phyloP scores from a whole-genome alignment of 371 early-diverging fungal species.

The Rhizomucor pusillus region DNA sequence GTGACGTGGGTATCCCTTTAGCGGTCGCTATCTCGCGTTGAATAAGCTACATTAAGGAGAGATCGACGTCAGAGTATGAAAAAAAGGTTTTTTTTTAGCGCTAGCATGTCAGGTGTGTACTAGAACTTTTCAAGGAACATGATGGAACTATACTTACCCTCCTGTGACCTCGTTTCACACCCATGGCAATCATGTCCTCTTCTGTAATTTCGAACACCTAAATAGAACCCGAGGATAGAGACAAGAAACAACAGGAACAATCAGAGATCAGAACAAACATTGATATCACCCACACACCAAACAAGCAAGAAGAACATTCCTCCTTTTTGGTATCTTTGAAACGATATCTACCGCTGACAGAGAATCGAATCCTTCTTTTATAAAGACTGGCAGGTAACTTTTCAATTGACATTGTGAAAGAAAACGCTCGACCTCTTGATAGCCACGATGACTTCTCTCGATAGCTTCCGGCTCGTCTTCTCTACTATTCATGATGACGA shows the following conservation, averaged over 20 bases:
- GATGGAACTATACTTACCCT: constrained; percentile 27
- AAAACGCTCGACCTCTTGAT: constrained; percentile 21
- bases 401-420: constrained; percentile 26
- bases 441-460: constrained; percentile 6
- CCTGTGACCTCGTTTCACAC: constrained; percentile 50
- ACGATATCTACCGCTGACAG: constrained; percentile 29
- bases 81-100: not conserved
- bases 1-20: constrained; percentile 31
- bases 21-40: constrained; percentile 44
- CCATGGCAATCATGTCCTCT: constrained; percentile 41
- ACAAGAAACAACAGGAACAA: not conserved
- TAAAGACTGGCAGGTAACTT: constrained; percentile 32
- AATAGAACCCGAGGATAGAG: not conserved
- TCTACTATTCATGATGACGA: not conserved
- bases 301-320: not conserved
- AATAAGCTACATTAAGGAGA: constrained; percentile 22
- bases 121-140: constrained; percentile 7
- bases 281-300: not conserved
- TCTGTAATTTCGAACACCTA: constrained; percentile 49
- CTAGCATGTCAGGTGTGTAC: constrained; percentile 1
- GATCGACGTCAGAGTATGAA: not conserved
- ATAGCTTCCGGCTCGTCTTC: constrained; percentile 5
- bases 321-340: not conserved
- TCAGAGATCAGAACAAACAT: not conserved
- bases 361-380: constrained; percentile 47